Evolutionary conservation across 352 stramenopile species (phyloP), one percentile per base, ranked within the genome.

Genomic region (Phytophthora lateralis): DNA sequence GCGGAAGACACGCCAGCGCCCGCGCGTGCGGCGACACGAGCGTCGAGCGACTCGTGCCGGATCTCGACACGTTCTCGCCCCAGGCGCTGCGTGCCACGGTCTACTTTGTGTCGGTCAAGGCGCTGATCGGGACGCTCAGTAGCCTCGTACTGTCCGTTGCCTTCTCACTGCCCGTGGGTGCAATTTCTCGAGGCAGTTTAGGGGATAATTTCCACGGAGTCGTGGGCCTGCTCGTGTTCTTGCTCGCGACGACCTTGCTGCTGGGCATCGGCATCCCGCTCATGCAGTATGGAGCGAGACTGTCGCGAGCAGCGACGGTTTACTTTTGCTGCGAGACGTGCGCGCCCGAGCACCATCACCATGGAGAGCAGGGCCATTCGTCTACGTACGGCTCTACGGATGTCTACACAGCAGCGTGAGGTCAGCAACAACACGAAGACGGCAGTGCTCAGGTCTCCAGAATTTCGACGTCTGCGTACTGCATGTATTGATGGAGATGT

Each of bases 261-360:
- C 49, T 89, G 14, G 47, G 75, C 15, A 55, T 86, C 34, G 80
- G 80, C 55, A 73, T 79, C 56, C 70, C 64, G 21, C 63, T 89
- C 58, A 88, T 90, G 77, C 73, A 83, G 46, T 76, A 76, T 26
- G 62, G 63, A 3, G 81, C 75, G 26, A 59, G 55, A 6, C 50
- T 88, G 9, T 86, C 77, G 66, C 39, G 60, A 63, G 53, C 63
- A 29, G 73, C 77, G 5, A 89, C 81, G 26, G 76, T 78, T 41
- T 87, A 79, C 64, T 90, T 90, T 59, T 89, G 78, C 69, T 89
- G 78, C 50, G 81, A 90, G 39, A 76, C 73, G 50, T 85, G 83
- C 43, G 73, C 66, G 9, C 63, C 58, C 11, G 75, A 72, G 15
- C 80, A 87, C 59, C 64, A 73, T 34, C 79, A 80, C 37, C 34